Conservation (phyloP, 768 basidiomycete genomes). For the Tricholoma sp. region DNA sequence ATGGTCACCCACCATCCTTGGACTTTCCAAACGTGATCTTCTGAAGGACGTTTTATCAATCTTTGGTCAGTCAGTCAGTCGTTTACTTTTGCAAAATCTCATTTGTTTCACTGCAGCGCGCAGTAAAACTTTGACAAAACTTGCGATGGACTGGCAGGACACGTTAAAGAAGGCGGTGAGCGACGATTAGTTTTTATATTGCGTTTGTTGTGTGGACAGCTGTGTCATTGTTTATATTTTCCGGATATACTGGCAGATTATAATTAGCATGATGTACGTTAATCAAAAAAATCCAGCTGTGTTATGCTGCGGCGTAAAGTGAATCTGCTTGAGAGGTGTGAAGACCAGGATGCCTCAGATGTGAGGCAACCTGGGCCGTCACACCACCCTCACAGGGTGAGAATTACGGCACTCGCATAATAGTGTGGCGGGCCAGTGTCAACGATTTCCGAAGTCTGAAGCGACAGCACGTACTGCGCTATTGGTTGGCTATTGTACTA, state of each 20-base stretch:
- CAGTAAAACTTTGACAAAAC: slow-evolving; percentile 68
- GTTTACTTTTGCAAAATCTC: background rate
- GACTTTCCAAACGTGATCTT: slow-evolving; percentile 75
- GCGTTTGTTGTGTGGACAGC: background rate
- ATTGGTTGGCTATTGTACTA: too few relatives aligned
- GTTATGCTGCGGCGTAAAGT: background rate
- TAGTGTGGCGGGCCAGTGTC: background rate
- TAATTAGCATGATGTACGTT: background rate
- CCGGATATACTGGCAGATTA: background rate
- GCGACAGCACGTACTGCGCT: background rate
- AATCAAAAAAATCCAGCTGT: background rate
- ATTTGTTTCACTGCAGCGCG: slow-evolving; percentile 39
- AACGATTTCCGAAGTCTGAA: too few relatives aligned
- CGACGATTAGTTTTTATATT: slow-evolving; percentile 34
- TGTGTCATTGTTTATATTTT: too few relatives aligned
- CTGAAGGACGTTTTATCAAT: slow-evolving; percentile 73
- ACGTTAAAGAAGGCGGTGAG: slow-evolving; percentile 56
- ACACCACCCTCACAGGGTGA: slow-evolving; percentile 1
- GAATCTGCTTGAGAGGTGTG: background rate
- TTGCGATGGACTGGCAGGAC: slow-evolving; percentile 83
- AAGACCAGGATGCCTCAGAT: slow-evolving; percentile 2
- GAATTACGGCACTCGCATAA: background rate
- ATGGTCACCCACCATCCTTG: slow-evolving; percentile 68
- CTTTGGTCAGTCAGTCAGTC: slow-evolving; percentile 55
- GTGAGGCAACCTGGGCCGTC: slow-evolving; percentile 6